Base-by-base conservation (phyloP, 2,329 filamentous ascomycete genomes). In the Colletotrichum liriopes region DNA sequence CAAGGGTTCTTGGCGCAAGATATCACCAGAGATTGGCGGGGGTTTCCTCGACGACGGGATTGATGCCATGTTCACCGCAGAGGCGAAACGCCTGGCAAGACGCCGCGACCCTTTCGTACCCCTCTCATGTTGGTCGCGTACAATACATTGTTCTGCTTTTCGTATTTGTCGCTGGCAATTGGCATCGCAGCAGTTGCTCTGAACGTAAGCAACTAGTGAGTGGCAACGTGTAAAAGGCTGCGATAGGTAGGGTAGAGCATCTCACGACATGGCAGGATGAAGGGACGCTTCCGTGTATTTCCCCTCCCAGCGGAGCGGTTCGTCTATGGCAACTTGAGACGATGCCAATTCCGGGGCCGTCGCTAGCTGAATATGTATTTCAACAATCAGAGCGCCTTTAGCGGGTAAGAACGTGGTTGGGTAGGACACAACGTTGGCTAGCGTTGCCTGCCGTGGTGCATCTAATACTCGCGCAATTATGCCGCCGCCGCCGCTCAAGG, bases 261-360 rank as follows among this genome's bases (percentile, higher is more conserved):
- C 11, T 12, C 3, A n/a, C n/a, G 51, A 32, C 9, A 35, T 37
- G 43, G 43, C 43, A 49, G 65, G 29, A 29, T 39, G 32, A 37
- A 37, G 11, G 2, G 11, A 9, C 26, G 55, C n/a, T 60, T 39
- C 35, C 37, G 11, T 29, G 35, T 59, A 45, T n/a, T 47, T 8
- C 23, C 45, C 29, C 51, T 60, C 23, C 69, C 65, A 61, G 51
- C 35, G 37, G 32, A 29, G 49, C 59, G 69, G 69, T 43, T 69
- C 65, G 59, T 41, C 65, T 52, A 59, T 45, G 32, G 63, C 51
- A 37, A 55, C 62, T 20, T 55, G 52, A 64, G 65, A 72, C 65
- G 45, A 39, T n/a, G 29, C 59, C 59, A 64, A 59, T 59, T 29
- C 65, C 45, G 45, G 58, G 52, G 52, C 37, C 47, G 32, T 41